Percentiles rank a stretch among this genome's conserved stretches.
phyloP scores from a whole-genome alignment of 805 yeast species.

The Diddensiella santjacobensis region DNA sequence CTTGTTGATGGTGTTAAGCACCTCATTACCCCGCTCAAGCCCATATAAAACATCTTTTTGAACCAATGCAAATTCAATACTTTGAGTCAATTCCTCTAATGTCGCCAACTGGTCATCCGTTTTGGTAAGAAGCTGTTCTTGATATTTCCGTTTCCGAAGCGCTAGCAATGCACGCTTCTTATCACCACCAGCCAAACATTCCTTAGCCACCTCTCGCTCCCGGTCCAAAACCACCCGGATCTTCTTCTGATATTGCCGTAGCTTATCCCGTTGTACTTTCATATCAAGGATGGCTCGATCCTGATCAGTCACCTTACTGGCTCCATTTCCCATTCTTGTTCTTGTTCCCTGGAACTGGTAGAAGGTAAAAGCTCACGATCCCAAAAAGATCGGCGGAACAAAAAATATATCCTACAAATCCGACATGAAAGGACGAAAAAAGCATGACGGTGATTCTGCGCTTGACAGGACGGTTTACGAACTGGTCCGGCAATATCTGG shows the following conservation, averaged over 20 bases:
- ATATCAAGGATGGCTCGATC: slow-evolving; percentile 84
- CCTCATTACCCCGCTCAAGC: slow-evolving; percentile 72
- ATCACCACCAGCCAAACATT: slow-evolving; percentile 51
- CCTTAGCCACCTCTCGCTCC: slow-evolving; percentile 60
- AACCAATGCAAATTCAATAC: slow-evolving; percentile 80
- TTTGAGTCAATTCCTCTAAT: slow-evolving; percentile 57
- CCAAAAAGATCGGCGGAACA: neutral
- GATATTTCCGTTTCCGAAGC: slow-evolving; percentile 75
- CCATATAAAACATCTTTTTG: slow-evolving; percentile 84
- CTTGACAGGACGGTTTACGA: slow-evolving; percentile 27
- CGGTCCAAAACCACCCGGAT: slow-evolving; percentile 53
- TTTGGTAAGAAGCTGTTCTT: slow-evolving; percentile 62
- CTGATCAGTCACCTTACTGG: slow-evolving; percentile 63
- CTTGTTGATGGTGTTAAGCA: slow-evolving; percentile 67
- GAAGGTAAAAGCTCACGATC: too few relatives aligned
- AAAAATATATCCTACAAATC: neutral
- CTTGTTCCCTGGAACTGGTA: too few relatives aligned
- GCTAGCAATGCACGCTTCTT: slow-evolving; percentile 63
- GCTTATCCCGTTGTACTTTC: slow-evolving; percentile 82
- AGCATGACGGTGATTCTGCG: slow-evolving; percentile 6
- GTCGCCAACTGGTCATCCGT: slow-evolving; percentile 76
- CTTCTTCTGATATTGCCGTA: slow-evolving; percentile 65
- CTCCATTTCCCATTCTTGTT: slow-evolving; percentile 35
- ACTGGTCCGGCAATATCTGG: slow-evolving; percentile 27
- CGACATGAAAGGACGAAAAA: slow-evolving; percentile 2